Conservation (phyloP, 176 grass and related monocot species). For the Microstegium vimineum region DNA sequence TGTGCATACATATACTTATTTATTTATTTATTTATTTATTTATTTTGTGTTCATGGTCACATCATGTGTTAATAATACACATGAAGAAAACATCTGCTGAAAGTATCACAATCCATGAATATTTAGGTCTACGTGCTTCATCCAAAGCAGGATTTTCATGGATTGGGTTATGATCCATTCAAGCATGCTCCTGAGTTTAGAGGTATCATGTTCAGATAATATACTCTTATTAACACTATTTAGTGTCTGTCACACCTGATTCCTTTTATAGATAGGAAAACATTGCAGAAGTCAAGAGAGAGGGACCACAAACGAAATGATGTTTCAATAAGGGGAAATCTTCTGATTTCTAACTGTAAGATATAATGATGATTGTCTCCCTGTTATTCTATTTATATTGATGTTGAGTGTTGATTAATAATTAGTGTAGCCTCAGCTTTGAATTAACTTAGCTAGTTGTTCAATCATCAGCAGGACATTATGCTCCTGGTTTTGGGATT, state of each 20-base stretch:
- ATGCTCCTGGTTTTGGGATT: slow-evolving; percentile 95
- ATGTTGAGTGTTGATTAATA: not conserved
- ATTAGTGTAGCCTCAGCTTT: not conserved
- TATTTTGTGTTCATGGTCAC: slow-evolving; percentile 10
- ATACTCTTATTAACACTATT: not conserved
- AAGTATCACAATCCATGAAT: slow-evolving; percentile 24
- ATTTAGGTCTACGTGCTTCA: slow-evolving; percentile 73
- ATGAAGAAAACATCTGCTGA: slow-evolving; percentile 29
- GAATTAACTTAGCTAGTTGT: slow-evolving; percentile 7
- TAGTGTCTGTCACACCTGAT: not conserved
- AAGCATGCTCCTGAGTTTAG: slow-evolving; percentile 91
- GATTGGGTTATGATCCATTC: slow-evolving; percentile 96
- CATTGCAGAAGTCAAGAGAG: slow-evolving; percentile 46
- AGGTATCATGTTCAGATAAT: slow-evolving; percentile 48
- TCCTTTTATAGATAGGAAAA: slow-evolving; percentile 74
- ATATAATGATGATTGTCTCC: slow-evolving; percentile 23
- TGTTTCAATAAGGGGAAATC: slow-evolving; percentile 39
- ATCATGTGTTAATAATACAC: not conserved
- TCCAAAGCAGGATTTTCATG: slow-evolving; percentile 90
- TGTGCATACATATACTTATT: not conserved
- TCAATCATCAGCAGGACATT: slow-evolving; percentile 77
- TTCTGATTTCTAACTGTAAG: slow-evolving; percentile 87
- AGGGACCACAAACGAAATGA: slow-evolving; percentile 48
- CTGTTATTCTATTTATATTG: not conserved
- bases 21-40: too few species aligned